Percentiles rank a stretch among this genome's conserved stretches.
phyloP scores from a whole-genome alignment of 768 basidiomycete species.

The Mrakia gelida region DNA sequence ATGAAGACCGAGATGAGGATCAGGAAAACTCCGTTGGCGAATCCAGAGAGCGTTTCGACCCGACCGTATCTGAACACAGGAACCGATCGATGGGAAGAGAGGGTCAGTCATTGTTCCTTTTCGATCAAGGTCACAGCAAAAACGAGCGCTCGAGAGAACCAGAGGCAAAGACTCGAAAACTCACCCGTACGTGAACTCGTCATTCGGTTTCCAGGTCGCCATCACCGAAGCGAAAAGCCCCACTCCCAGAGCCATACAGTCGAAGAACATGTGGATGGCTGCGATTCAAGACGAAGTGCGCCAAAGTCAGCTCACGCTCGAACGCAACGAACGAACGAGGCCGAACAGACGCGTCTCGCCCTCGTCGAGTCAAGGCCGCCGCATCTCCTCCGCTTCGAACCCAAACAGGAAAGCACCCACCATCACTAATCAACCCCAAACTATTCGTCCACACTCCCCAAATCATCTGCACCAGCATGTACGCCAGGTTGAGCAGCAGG shows the following conservation, averaged over 20 bases:
- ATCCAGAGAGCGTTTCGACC: constrained; percentile 95
- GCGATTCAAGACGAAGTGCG: not conserved
- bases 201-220: constrained; percentile 95
- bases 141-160: not conserved
- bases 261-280: constrained; percentile 99
- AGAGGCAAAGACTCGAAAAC: constrained; percentile 35
- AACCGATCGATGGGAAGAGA: not conserved
- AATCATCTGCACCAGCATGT: constrained; percentile 76
- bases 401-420: constrained; percentile 51
- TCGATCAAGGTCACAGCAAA: not conserved
- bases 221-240: constrained; percentile 94
- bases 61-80: constrained; percentile 67
- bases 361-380: too few relatives aligned
- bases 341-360: too few relatives aligned
- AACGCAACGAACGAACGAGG: too few relatives aligned
- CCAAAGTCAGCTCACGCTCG: not conserved
- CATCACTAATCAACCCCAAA: constrained; percentile 91
- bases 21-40: constrained; percentile 93
- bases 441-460: constrained; percentile 98
- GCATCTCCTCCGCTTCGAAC: too few relatives aligned
- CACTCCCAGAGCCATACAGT: constrained; percentile 94
- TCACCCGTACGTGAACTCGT: constrained; percentile 90
- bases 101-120: not conserved
- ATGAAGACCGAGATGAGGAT: constrained; percentile 93
- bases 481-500: constrained; percentile 84